phyloP scores from a whole-genome alignment of 495 filamentous ascomycete genomes.

The Podospora pseudopauciseta region DNA sequence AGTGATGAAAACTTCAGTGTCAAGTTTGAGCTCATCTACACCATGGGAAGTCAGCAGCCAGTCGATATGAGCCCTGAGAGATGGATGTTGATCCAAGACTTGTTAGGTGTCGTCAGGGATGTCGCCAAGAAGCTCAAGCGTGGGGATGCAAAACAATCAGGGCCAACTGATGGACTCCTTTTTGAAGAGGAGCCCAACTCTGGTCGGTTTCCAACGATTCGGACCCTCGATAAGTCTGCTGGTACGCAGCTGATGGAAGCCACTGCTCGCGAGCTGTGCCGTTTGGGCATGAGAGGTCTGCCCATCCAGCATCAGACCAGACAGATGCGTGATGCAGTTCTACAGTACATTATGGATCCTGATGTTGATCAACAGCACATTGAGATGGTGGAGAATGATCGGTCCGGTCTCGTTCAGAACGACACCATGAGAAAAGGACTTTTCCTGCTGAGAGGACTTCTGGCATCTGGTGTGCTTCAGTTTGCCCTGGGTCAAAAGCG shows the following conservation, averaged over 20 bases:
- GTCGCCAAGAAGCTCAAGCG: slow-evolving; percentile 26
- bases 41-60: slow-evolving; percentile 54
- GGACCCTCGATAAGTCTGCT: slow-evolving; percentile 40
- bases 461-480: slow-evolving; percentile 53
- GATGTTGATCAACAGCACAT: slow-evolving; percentile 33
- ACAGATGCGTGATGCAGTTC: slow-evolving; percentile 35
- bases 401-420: slow-evolving; percentile 34
- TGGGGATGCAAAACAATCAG: slow-evolving; percentile 38
- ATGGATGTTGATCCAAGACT: slow-evolving; percentile 57
- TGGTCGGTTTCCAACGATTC: slow-evolving; percentile 42
- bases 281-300: slow-evolving; percentile 38
- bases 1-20: slow-evolving; percentile 63
- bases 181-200: slow-evolving; percentile 10
- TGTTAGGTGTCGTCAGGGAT: slow-evolving; percentile 39
- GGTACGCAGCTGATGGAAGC: slow-evolving; percentile 28
- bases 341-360: slow-evolving; percentile 42
- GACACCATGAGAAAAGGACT: slow-evolving; percentile 36
- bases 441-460: slow-evolving; percentile 57
- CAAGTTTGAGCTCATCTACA: slow-evolving; percentile 64
- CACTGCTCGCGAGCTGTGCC: slow-evolving; percentile 38
- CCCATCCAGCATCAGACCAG: slow-evolving; percentile 40
- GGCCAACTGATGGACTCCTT: slow-evolving; percentile 9
- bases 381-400: slow-evolving; percentile 32
- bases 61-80: slow-evolving; percentile 56
- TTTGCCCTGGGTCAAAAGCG: slow-evolving; percentile 58